These are phyloP conservation scores for Pyrus betulifolia DNA, from an alignment of 306 rosid species.

Conservation along the genomic window DNA sequence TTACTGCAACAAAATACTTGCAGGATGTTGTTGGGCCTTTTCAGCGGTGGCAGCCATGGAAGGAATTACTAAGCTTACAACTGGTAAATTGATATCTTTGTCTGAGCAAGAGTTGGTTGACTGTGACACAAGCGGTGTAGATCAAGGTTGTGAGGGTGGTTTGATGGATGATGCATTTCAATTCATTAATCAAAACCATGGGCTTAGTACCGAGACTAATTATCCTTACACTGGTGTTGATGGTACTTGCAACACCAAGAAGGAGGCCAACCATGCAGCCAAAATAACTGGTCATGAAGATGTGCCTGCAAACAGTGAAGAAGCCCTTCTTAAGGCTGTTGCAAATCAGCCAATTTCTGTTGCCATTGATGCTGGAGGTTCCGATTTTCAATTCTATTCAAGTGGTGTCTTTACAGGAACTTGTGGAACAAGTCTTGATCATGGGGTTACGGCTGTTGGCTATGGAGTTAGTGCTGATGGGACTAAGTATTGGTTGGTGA, in stretches of 20 bases:
- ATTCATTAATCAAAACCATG: too few species aligned
- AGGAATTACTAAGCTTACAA: too few species aligned
- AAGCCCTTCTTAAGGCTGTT: conserved; percentile 10
- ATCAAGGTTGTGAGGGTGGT: conserved; percentile 36
- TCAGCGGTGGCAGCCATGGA: conserved; percentile 31
- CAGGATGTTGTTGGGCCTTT: conserved; percentile 18
- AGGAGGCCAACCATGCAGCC: too few species aligned
- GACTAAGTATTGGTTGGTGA: conserved; percentile 29
- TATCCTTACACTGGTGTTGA: too few species aligned
- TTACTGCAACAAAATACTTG: neutral
- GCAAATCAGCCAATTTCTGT: conserved; percentile 21
- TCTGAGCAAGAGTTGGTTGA: too few species aligned
- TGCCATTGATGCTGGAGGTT: conserved; percentile 37
- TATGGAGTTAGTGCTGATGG: conserved; percentile 27
- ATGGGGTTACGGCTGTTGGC: conserved; percentile 38
- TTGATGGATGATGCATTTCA: conserved; percentile 31
- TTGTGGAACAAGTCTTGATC: conserved; percentile 31
- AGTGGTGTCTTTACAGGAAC: conserved; percentile 32
- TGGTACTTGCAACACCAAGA: too few species aligned
- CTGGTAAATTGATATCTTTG: too few species aligned
- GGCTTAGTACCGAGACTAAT: too few species aligned
- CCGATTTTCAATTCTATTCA: conserved; percentile 26
- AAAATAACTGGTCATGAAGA: conserved; percentile 22
- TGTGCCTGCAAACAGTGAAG: conserved; percentile 28
- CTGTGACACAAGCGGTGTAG: too few species aligned